Evolutionary conservation across 805 yeast species (phyloP).

Genomic region (Pichia gijzeniarum): DNA sequence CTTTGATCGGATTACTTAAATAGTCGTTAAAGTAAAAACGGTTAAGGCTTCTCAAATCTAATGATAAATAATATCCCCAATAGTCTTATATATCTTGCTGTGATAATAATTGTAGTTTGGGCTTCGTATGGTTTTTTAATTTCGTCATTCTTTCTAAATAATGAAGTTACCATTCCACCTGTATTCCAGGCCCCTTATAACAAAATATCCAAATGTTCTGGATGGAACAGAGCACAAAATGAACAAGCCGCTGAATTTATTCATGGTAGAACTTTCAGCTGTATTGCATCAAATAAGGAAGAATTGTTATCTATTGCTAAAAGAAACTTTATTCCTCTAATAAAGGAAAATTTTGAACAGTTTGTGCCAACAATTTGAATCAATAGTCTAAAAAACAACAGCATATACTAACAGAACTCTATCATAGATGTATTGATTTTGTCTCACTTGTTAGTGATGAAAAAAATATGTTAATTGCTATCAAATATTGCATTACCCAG

Average conservation of each 20-base stretch:
- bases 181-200: conserved; percentile 1
- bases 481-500: conserved; percentile 3
- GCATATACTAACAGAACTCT: conserved; percentile 3
- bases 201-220: conserved; percentile 5
- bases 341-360: conserved; percentile 3
- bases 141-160: background rate
- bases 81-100: background rate
- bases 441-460: conserved; percentile 1
- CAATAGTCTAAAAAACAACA: background rate
- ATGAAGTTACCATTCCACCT: background rate
- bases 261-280: background rate
- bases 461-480: conserved; percentile 1
- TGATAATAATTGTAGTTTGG: background rate
- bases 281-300: conserved; percentile 3
- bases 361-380: background rate
- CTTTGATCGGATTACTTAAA: no score
- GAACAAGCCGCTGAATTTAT: background rate
- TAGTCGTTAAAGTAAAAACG: no score
- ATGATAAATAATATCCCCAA: no score
- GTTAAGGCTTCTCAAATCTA: no score
- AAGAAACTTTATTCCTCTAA: background rate
- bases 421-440: conserved; percentile 7
- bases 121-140: background rate
- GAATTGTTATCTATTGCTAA: conserved; percentile 1
- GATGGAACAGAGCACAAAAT: background rate